Percentiles rank a stretch among this genome's conserved stretches.
These are phyloP conservation scores for Saccharomyces kudriavzevii DNA, from an alignment of 805 yeast genomes.

Conservation along the genomic window DNA sequence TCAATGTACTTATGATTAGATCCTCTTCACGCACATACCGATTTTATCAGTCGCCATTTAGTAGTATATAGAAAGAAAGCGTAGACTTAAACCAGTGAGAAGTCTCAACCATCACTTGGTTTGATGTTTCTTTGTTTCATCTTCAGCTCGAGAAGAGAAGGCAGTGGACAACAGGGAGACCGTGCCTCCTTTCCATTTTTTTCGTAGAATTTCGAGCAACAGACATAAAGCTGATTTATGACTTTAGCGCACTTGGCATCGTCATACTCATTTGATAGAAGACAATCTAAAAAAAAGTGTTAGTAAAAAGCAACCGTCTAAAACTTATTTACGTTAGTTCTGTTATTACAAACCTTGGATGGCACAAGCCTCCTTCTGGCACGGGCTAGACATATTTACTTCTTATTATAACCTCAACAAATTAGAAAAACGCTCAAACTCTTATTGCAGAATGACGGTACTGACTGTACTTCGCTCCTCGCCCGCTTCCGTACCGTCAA, in stretches of 20 bases:
- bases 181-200: conserved; percentile 50
- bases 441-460: background rate
- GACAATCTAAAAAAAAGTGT: conserved; percentile 42
- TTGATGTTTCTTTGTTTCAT: conserved; percentile 47
- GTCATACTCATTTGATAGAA: conserved; percentile 51
- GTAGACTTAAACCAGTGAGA: background rate
- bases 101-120: background rate
- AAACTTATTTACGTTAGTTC: background rate
- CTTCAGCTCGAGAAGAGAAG: conserved; percentile 52
- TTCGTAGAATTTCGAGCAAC: conserved; percentile 63
- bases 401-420: background rate
- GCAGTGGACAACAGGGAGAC: conserved; percentile 74
- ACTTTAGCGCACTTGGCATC: conserved; percentile 65
- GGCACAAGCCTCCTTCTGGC: conserved; percentile 74
- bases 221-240: conserved; percentile 64
- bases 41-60: background rate
- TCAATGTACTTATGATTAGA: conserved; percentile 21
- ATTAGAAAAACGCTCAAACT: background rate
- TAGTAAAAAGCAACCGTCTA: background rate
- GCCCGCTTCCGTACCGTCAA: background rate
- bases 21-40: conserved; percentile 13
- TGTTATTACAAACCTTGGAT: conserved; percentile 49
- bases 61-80: background rate
- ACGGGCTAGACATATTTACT: conserved; percentile 33
- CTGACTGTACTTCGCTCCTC: background rate